Percentiles rank a stretch among this genome's conserved stretches.
Evolutionary conservation across 768 basidiomycete species (phyloP).

Genomic region (Boletus sp.): DNA sequence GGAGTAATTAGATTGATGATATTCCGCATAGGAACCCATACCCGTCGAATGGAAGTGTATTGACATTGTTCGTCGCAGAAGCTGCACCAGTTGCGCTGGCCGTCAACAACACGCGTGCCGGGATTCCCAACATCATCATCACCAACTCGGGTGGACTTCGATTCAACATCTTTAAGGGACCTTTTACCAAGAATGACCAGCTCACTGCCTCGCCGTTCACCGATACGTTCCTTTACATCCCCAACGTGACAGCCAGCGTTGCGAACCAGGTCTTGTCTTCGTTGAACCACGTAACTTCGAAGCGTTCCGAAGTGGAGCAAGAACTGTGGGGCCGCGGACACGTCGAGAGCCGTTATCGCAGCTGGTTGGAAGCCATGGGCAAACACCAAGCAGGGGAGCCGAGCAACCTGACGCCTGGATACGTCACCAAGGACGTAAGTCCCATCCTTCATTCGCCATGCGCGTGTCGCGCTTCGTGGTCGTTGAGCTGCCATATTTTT

Average conservation of each 20-base stretch:
- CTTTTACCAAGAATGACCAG: conserved; percentile 80
- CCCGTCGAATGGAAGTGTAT: conserved; percentile 55
- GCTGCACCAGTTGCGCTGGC: conserved; percentile 54
- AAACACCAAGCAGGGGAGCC: conserved; percentile 7
- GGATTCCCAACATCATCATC: conserved; percentile 61
- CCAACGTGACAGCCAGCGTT: conserved; percentile 46
- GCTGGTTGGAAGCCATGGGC: conserved; percentile 61
- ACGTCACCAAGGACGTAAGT: conserved; percentile 68
- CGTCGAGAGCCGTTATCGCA: conserved; percentile 47
- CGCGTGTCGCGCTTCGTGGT: background rate
- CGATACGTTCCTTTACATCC: conserved; percentile 61
- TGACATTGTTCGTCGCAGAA: conserved; percentile 55
- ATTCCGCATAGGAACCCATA: conserved; percentile 47
- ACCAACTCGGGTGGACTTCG: conserved; percentile 61
- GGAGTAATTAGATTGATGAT: background rate
- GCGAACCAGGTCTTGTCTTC: conserved; percentile 52
- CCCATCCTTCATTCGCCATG: background rate
- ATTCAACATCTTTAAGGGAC: conserved; percentile 62
- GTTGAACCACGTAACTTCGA: conserved; percentile 43
- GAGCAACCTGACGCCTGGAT: conserved; percentile 60
- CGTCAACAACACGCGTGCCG: conserved; percentile 60
- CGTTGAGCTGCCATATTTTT: too few relatives aligned
- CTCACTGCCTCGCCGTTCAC: conserved; percentile 70
- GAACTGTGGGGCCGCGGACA: conserved; percentile 41
- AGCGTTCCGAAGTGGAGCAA: conserved; percentile 14